Evolutionary conservation across 2,329 filamentous ascomycete genomes (phyloP).

Genomic region (Colletotrichum sp.): DNA sequence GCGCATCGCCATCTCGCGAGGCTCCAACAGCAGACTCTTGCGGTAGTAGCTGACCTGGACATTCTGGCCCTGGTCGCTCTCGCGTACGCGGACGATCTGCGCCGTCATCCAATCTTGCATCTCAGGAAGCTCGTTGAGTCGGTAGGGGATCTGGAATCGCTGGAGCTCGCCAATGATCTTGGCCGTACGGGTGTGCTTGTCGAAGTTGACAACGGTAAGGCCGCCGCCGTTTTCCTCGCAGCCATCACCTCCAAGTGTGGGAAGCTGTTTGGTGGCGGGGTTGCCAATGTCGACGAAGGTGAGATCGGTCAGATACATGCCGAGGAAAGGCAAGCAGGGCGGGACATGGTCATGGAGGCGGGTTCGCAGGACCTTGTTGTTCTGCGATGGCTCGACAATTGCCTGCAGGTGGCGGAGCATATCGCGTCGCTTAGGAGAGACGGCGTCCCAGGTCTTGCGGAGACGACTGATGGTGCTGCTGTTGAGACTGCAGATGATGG

Average conservation of each 20-base stretch:
- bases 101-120: conserved; percentile 91
- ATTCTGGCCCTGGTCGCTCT: conserved; percentile 53
- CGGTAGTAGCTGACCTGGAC: conserved; percentile 74
- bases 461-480: conserved; percentile 89
- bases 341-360: conserved; percentile 86
- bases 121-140: conserved; percentile 81
- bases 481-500: conserved; percentile 93
- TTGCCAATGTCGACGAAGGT: conserved; percentile 97
- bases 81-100: conserved; percentile 79
- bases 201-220: conserved; percentile 91
- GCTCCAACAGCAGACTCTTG: conserved; percentile 84
- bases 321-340: conserved; percentile 93
- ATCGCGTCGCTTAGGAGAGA: conserved; percentile 83
- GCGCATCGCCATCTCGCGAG: conserved; percentile 57
- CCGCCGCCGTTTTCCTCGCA: conserved; percentile 66
- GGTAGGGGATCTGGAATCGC: conserved; percentile 93
- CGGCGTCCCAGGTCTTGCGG: conserved; percentile 88
- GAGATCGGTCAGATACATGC: conserved; percentile 94
- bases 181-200: conserved; percentile 93
- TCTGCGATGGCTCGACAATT: conserved; percentile 89
- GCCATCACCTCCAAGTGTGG: conserved; percentile 46
- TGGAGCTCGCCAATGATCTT: conserved; percentile 96
- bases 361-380: conserved; percentile 85
- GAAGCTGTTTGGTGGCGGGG: conserved; percentile 79
- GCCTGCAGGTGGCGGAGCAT: conserved; percentile 78